Percentiles rank a stretch among this genome's conserved stretches.
Evolutionary conservation across 768 basidiomycete species (phyloP).

Genomic region (Austroboletus festivus): DNA sequence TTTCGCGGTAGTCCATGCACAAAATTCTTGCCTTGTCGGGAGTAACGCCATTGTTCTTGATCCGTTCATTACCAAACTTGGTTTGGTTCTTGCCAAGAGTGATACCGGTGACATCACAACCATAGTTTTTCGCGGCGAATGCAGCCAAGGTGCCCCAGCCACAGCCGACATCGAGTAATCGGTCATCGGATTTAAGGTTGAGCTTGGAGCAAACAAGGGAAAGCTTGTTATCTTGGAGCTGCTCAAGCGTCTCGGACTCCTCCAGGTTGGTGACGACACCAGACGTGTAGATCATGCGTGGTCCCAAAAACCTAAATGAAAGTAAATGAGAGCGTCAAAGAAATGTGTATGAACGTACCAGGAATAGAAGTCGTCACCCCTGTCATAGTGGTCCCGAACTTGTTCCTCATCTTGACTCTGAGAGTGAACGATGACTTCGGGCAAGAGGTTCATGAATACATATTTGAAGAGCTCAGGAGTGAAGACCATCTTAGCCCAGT

Average conservation of each 20-base stretch:
- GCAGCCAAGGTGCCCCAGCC: conserved; percentile 97
- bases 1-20: conserved; percentile 91
- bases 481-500: conserved; percentile 92
- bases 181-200: conserved; percentile 81
- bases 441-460: conserved; percentile 81
- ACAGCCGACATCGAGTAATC: conserved; percentile 81
- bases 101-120: conserved; percentile 93
- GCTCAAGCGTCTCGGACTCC: conserved; percentile 78
- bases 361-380: conserved; percentile 93
- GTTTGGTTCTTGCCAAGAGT: conserved; percentile 91
- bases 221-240: conserved; percentile 98
- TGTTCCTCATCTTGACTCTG: conserved; percentile 90
- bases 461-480: conserved; percentile 92
- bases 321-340: background rate
- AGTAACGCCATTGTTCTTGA: conserved; percentile 71
- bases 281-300: conserved; percentile 97
- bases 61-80: conserved; percentile 86
- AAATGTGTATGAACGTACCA: conserved; percentile 44
- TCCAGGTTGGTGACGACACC: conserved; percentile 77
- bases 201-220: conserved; percentile 94
- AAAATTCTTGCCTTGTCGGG: conserved; percentile 81
- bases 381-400: conserved; percentile 94
- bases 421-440: conserved; percentile 94
- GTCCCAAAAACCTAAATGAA: conserved; percentile 76
- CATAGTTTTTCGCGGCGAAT: conserved; percentile 96